These are phyloP conservation scores for Rubia tinctorum DNA, from an alignment of 305 asterid species.

Conservation along the genomic window DNA sequence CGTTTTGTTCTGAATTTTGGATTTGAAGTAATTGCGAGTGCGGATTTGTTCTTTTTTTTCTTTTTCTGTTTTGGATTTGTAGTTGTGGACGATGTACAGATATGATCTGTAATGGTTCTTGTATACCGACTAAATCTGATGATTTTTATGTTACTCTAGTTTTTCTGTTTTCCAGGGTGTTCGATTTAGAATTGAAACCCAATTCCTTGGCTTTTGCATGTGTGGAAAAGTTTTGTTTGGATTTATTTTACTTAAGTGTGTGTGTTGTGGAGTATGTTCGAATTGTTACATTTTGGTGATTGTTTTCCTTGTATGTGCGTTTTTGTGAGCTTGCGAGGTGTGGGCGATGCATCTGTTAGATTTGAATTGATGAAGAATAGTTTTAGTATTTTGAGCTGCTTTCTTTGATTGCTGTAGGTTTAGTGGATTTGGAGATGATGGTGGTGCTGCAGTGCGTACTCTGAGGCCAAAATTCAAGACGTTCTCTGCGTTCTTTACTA, in stretches of 20 bases:
- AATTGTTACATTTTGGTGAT: neutral
- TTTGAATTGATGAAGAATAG: neutral
- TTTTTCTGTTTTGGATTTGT: no score
- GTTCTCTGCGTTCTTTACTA: conserved; percentile 55
- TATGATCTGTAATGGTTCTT: no score
- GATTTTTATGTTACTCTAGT: neutral
- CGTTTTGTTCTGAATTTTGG: neutral
- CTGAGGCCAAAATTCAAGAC: conserved; percentile 59
- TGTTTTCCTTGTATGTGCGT: neutral
- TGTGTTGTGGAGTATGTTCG: neutral
- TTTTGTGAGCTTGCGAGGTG: neutral
- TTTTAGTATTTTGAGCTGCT: neutral
- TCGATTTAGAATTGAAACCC: no score
- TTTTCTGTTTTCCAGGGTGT: neutral
- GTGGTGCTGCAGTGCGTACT: conserved; percentile 73
- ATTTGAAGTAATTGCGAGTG: neutral
- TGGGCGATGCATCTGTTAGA: neutral
- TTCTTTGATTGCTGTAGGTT: conserved; percentile 35
- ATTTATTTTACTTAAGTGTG: neutral
- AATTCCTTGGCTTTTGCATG: neutral
- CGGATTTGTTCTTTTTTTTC: neutral
- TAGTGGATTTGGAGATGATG: conserved; percentile 72
- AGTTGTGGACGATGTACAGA: no score
- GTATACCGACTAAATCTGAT: neutral
- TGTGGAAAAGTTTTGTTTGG: neutral